Conservation (phyloP, 306 rosid species). For the Ormosia emarginata region DNA sequence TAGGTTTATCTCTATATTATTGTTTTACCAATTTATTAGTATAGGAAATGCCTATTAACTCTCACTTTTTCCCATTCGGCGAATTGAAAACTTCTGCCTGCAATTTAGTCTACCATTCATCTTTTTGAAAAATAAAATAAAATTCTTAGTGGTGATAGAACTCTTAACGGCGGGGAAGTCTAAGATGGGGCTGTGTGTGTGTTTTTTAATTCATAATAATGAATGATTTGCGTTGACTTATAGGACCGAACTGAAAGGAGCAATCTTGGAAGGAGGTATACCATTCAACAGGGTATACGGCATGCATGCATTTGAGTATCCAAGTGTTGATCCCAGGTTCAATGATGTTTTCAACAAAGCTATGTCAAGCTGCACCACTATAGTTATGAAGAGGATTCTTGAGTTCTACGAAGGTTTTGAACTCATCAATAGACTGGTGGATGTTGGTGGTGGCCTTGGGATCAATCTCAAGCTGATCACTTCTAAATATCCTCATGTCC, state of each 20-base stretch:
- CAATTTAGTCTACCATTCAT: too few species aligned
- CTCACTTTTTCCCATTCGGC: too few species aligned
- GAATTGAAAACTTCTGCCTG: too few species aligned
- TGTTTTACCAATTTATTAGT: too few species aligned
- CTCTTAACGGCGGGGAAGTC: too few species aligned
- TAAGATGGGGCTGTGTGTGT: too few species aligned
- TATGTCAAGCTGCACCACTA: constrained; percentile 32
- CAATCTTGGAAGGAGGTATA: constrained; percentile 49
- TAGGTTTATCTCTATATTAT: too few species aligned
- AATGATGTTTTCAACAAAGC: constrained; percentile 48
- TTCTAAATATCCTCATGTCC: constrained; percentile 44
- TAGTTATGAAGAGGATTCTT: constrained; percentile 32
- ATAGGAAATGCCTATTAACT: too few species aligned
- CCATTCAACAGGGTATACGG: constrained; percentile 48
- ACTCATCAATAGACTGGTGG: constrained; percentile 36
- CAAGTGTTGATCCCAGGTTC: constrained; percentile 27
- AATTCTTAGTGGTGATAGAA: too few species aligned
- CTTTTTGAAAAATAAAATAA: too few species aligned
- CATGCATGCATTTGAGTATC: constrained; percentile 38
- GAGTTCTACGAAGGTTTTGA: constrained; percentile 43
- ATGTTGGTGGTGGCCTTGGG: constrained; percentile 69
- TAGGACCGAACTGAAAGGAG: constrained; percentile 47
- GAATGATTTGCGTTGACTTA: neutral
- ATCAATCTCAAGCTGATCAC: constrained; percentile 42
- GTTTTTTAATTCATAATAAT: neutral